phyloP scores from a whole-genome alignment of 805 yeast genomes.

The Lipomyces yamanashiensis region DNA sequence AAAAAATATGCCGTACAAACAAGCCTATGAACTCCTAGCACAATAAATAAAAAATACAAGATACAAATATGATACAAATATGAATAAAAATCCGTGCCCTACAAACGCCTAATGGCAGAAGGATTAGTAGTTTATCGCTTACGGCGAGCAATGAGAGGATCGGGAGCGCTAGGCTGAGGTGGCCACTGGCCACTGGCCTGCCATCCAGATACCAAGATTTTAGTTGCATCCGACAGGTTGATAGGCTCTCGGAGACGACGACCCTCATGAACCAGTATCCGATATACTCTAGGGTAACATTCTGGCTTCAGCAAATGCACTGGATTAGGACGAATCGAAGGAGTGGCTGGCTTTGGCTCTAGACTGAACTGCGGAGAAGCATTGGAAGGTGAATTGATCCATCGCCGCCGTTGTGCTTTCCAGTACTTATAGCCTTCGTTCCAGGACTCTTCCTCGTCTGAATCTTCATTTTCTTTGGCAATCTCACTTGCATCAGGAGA shows the following conservation, averaged over 20 bases:
- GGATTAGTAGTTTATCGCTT: neutral
- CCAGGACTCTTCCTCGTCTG: slow-evolving; percentile 49
- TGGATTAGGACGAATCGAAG: slow-evolving; percentile 38
- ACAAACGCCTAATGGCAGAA: neutral
- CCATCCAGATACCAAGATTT: slow-evolving; percentile 86
- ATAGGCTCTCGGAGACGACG: slow-evolving; percentile 69
- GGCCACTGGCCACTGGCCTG: slow-evolving; percentile 72
- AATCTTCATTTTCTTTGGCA: slow-evolving; percentile 32
- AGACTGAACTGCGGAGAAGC: slow-evolving; percentile 10
- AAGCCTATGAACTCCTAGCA: neutral
- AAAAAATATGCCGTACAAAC: neutral
- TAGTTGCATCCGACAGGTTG: slow-evolving; percentile 72
- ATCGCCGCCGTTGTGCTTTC: slow-evolving; percentile 68
- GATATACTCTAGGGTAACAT: slow-evolving; percentile 57
- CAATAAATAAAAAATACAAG: neutral
- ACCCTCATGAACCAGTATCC: slow-evolving; percentile 69
- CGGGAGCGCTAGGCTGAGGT: slow-evolving; percentile 34
- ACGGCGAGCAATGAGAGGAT: slow-evolving; percentile 30
- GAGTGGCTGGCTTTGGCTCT: neutral
- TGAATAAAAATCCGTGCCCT: neutral
- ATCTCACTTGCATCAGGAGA: slow-evolving; percentile 9
- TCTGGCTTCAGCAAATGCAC: slow-evolving; percentile 39
- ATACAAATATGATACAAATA: neutral
- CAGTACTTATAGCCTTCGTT: slow-evolving; percentile 65
- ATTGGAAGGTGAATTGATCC: slow-evolving; percentile 51